Conservation (phyloP, 2,329 filamentous ascomycete genomes). For the Penicillium brasilianum region DNA sequence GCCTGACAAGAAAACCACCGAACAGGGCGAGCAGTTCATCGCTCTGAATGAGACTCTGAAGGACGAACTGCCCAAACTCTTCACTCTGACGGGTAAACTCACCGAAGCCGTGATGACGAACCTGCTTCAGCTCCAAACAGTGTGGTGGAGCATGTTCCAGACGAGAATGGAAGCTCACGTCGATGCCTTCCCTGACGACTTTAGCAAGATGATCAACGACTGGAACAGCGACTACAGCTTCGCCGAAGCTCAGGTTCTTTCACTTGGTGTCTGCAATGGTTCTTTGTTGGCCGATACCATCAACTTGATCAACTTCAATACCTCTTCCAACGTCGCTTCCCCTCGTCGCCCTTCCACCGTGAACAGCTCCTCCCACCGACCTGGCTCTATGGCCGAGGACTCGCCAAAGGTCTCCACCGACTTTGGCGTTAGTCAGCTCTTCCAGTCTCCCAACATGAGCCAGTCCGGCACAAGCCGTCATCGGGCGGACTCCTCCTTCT, state of each 20-base stretch:
- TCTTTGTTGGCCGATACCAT: conserved; percentile 63
- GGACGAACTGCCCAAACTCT: conserved; percentile 86
- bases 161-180: conserved; percentile 80
- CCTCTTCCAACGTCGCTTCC: conserved; percentile 52
- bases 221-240: conserved; percentile 81
- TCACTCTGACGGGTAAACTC: conserved; percentile 77
- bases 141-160: conserved; percentile 83
- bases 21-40: conserved; percentile 85
- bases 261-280: conserved; percentile 79
- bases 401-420: conserved; percentile 69
- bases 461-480: conserved; percentile 49
- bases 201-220: conserved; percentile 73
- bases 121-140: conserved; percentile 80
- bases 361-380: conserved; percentile 60
- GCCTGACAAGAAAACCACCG: conserved; percentile 80
- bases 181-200: conserved; percentile 68
- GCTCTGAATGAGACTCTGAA: conserved; percentile 92
- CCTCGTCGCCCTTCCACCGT: conserved; percentile 56
- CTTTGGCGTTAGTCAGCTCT: conserved; percentile 69
- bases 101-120: conserved; percentile 82
- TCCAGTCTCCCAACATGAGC: conserved; percentile 59
- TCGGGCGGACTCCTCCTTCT: conserved; percentile 62
- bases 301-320: conserved; percentile 65
- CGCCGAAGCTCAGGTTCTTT: conserved; percentile 72
- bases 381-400: conserved; percentile 66